Conservation (phyloP, 805 yeast genomes). For the Lipomyces yamanashiensis region DNA sequence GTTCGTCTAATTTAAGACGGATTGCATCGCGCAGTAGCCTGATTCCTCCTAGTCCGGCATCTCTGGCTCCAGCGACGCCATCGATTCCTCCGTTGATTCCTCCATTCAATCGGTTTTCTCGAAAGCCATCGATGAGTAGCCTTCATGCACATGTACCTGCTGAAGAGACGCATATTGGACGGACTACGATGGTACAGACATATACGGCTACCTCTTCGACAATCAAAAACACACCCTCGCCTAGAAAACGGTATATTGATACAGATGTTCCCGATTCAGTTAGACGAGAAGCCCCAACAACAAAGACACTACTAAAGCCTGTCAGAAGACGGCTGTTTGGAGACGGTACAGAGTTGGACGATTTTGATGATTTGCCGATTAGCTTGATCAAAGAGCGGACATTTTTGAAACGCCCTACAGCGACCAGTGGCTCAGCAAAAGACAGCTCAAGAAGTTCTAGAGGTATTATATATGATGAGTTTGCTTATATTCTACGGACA, state of each 20-base stretch:
- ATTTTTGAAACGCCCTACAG: slow-evolving; percentile 7
- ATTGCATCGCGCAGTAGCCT: slow-evolving; percentile 27
- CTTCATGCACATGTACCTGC: slow-evolving; percentile 2
- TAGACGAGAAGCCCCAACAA: slow-evolving; percentile 24
- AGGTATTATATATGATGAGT: neutral
- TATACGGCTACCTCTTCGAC: neutral
- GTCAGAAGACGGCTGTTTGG: slow-evolving; percentile 34
- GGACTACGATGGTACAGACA: neutral
- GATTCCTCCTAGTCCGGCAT: slow-evolving; percentile 12
- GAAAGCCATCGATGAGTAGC: slow-evolving; percentile 14
- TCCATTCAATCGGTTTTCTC: slow-evolving; percentile 6
- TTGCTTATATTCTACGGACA: neutral
- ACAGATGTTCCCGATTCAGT: slow-evolving; percentile 12
- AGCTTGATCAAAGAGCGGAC: slow-evolving; percentile 25
- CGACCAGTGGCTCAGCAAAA: neutral
- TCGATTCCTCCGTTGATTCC: slow-evolving; percentile 10
- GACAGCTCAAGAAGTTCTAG: neutral
- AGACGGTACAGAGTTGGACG: slow-evolving; percentile 46
- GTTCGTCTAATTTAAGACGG: slow-evolving; percentile 22
- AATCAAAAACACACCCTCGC: slow-evolving; percentile 22
- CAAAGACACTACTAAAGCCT: slow-evolving; percentile 31
- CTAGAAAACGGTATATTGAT: slow-evolving; percentile 9
- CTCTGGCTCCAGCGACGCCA: neutral
- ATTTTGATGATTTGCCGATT: slow-evolving; percentile 41
- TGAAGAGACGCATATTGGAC: slow-evolving; percentile 3